Conservation (phyloP, 306 rosid species). For the Biancaea sappan region DNA sequence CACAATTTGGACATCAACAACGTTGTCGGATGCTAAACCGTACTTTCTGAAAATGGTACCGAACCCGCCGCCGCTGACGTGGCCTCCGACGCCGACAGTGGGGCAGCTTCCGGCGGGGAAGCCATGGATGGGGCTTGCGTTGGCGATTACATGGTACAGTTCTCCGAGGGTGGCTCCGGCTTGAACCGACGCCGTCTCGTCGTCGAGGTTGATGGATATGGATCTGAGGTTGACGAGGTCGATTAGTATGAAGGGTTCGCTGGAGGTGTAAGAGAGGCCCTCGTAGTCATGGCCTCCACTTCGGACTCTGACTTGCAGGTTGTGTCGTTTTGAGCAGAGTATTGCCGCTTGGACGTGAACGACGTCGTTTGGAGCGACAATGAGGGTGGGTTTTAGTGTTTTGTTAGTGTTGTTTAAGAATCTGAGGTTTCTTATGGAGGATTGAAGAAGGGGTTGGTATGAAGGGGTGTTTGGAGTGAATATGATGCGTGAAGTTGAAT, state of each 20-base stretch:
- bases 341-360: slow-evolving; percentile 37
- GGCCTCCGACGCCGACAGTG: slow-evolving; percentile 44
- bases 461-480: slow-evolving; percentile 35
- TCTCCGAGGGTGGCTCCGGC: slow-evolving; percentile 46
- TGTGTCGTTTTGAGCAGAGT: slow-evolving; percentile 17
- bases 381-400: slow-evolving; percentile 46
- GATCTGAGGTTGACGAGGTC: slow-evolving; percentile 32
- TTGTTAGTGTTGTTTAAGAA: slow-evolving; percentile 41
- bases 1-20: slow-evolving; percentile 29
- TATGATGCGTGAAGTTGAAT: neutral
- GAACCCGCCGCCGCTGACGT: slow-evolving; percentile 42
- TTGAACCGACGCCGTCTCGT: slow-evolving; percentile 44
- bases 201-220: slow-evolving; percentile 24
- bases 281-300: slow-evolving; percentile 48
- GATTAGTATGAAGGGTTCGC: slow-evolving; percentile 33
- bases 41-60: slow-evolving; percentile 39
- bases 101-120: slow-evolving; percentile 44
- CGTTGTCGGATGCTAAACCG: slow-evolving; percentile 40
- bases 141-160: slow-evolving; percentile 36
- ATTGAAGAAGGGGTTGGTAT: slow-evolving; percentile 39
- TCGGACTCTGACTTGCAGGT: slow-evolving; percentile 27
- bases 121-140: slow-evolving; percentile 29
- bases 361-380: slow-evolving; percentile 43
- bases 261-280: slow-evolving; percentile 38
- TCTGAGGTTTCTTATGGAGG: slow-evolving; percentile 44